Conservation (phyloP, 1,139 yeast genomes). For the Meyerozyma carpophila region DNA sequence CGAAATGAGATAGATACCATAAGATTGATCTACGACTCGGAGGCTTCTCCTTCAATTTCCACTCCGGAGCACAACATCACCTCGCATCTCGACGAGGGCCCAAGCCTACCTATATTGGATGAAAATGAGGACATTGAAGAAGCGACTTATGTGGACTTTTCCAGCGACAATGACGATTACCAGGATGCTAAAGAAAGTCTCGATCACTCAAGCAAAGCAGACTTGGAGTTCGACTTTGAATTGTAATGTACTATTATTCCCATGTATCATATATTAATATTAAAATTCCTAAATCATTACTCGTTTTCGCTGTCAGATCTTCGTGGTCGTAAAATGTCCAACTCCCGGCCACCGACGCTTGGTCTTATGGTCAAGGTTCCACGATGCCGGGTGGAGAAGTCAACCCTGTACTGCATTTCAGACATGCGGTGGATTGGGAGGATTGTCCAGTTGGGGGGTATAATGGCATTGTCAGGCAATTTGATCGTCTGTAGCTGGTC, state of each 20-base stretch:
- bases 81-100: background rate
- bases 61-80: background rate
- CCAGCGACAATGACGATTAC: background rate
- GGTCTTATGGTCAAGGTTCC: slow-evolving; percentile 5
- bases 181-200: background rate
- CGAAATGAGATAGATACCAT: background rate
- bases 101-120: background rate
- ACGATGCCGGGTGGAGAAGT: slow-evolving; percentile 11
- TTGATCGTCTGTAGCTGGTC: slow-evolving; percentile 14
- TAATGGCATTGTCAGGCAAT: slow-evolving; percentile 21
- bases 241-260: slow-evolving; percentile 5
- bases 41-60: background rate
- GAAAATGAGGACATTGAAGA: slow-evolving; percentile 7
- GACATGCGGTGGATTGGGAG: slow-evolving; percentile 19
- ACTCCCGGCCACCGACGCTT: background rate
- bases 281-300: background rate
- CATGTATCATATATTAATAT: background rate
- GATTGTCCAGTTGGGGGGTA: slow-evolving; percentile 33
- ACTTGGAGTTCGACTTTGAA: slow-evolving; percentile 29
- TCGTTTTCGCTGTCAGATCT: background rate
- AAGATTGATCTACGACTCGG: background rate
- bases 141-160: background rate
- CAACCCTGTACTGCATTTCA: slow-evolving; percentile 15
- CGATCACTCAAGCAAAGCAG: slow-evolving; percentile 5
- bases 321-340: background rate